These are phyloP conservation scores for Hibiscus mutabilis DNA, from an alignment of 345 rosid genomes.

Conservation along the genomic window DNA sequence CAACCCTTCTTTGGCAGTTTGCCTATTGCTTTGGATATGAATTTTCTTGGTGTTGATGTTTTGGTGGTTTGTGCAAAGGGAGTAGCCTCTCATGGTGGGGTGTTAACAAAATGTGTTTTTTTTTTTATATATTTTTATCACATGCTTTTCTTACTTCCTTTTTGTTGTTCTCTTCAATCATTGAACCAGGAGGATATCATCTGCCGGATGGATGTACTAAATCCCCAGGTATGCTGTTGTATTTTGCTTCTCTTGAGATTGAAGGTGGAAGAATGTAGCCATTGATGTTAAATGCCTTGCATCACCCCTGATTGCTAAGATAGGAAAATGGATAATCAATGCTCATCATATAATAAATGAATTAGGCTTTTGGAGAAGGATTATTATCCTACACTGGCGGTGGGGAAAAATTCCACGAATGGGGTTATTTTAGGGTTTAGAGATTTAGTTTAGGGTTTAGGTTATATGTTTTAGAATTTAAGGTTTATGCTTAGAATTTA, in stretches of 20 bases:
- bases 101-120: background rate
- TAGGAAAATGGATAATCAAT: background rate
- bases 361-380: background rate
- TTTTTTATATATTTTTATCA: background rate
- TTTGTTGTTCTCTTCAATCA: background rate
- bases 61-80: no score
- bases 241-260: background rate
- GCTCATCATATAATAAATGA: background rate
- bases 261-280: background rate
- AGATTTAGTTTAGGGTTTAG: no score
- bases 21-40: no score
- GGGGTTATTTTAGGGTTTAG: no score
- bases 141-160: slow-evolving; percentile 5
- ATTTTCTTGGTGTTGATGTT: no score
- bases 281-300: background rate
- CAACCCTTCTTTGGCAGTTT: no score
- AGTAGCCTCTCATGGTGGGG: background rate
- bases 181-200: slow-evolving; percentile 62
- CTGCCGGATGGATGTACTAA: slow-evolving; percentile 57
- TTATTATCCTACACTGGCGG: no score
- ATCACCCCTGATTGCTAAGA: background rate
- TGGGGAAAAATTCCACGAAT: no score
- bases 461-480: no score
- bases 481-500: no score
- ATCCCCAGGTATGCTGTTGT: slow-evolving; percentile 66